Evolutionary conservation across 2,329 filamentous ascomycete species (phyloP), one percentile per base, ranked within the genome.

Genomic region (Rugonectria rugulosa): DNA sequence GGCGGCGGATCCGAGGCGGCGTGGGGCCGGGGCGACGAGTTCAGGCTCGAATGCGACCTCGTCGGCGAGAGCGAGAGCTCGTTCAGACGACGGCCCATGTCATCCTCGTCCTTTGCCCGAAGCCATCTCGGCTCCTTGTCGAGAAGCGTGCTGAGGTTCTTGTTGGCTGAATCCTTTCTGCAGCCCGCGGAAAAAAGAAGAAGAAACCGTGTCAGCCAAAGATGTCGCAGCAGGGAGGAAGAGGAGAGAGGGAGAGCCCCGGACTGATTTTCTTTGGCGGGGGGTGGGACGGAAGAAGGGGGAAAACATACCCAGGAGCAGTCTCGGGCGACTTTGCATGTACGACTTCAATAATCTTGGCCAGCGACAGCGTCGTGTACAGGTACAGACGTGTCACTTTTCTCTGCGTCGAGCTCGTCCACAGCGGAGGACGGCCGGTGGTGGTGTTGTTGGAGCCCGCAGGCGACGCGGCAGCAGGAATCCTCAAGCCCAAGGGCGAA

Each of bases 71-170:
- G 70, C 15, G 73, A 68, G 4, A 82, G 71, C 56, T 77, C 73
- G n/a, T 70, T 70, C 44, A 85, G 75, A 23, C 82, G 81, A 26
- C 77, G 75, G 38, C 72, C 72, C 77, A 84, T 83, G 46, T 86
- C 82, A 15, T 76, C 73, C 10, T 77, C 72, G 29, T 73, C 77
- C 56, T 77, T 78, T 1, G 83, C 82, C 17, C 81, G 79, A 44
- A 86, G 73, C 77, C 83, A 85, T 66, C 83, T 77, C 24, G 83
- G 81, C 31, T 87, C 81, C 57, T 86, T 83, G 59, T 84, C 83
- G 26, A 86, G 76, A 57, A 84, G 77, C 7, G 75, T 73, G 49
- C 81, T 81, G 60, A 86, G 78, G 19, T 80, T 83, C 71, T 86
- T 86, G 64, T 83, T 82, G 27, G 80, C 82, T 23, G 83, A 85